These are phyloP conservation scores for Penicillium subrubescens DNA, from an alignment of 495 filamentous ascomycete species.

Conservation along the genomic window DNA sequence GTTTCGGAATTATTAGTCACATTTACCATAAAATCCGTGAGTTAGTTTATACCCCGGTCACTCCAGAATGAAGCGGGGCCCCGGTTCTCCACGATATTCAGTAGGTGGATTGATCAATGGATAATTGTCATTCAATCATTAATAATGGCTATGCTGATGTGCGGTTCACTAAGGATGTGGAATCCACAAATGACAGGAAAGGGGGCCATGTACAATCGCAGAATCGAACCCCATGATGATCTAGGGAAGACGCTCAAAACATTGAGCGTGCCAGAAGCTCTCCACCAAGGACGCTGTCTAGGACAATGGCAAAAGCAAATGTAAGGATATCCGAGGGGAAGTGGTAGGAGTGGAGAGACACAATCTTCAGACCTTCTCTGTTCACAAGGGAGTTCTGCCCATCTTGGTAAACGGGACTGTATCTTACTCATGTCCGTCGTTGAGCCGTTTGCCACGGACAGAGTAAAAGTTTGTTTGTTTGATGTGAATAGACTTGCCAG, in stretches of 20 bases:
- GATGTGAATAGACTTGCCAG: constrained; percentile 71
- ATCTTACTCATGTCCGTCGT: constrained; percentile 11
- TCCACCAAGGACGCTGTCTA: neutral
- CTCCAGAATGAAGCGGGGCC: neutral
- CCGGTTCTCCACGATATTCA: neutral
- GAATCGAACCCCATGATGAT: neutral
- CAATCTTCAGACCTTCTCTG: neutral
- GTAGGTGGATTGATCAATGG: neutral
- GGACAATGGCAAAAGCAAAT: neutral
- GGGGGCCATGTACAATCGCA: neutral
- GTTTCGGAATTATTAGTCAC: neutral
- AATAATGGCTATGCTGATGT: neutral
- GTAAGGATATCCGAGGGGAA: neutral
- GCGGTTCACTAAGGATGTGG: neutral
- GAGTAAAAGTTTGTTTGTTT: constrained; percentile 65
- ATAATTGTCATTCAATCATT: constrained; percentile 5
- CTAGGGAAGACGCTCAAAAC: neutral
- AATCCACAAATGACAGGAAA: neutral
- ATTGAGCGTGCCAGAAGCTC: neutral
- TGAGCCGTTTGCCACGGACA: constrained; percentile 30
- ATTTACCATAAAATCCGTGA: neutral
- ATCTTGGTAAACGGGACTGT: neutral
- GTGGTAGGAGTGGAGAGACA: neutral
- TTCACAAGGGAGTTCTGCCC: too few relatives aligned
- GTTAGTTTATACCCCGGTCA: neutral